Conservation (phyloP, 805 yeast genomes). For the Wickerhamomyces subpelliculosus region DNA sequence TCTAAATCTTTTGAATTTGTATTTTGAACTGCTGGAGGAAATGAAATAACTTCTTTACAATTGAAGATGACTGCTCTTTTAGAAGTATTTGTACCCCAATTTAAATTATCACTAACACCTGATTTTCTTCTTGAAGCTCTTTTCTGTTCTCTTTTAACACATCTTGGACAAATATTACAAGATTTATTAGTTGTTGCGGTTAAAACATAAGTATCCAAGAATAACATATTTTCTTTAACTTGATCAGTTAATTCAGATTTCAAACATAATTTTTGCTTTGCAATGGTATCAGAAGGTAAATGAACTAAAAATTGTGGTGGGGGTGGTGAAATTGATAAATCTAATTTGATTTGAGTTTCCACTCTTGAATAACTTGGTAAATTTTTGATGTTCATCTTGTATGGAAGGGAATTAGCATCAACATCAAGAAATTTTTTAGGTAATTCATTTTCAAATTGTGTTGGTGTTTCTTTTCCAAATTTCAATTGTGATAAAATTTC, state of each 20-base stretch:
- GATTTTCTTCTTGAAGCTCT: conserved; percentile 89
- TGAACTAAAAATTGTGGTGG: conserved; percentile 70
- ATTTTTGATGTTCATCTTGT: conserved; percentile 45
- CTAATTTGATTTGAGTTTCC: conserved; percentile 88
- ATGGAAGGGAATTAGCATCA: conserved; percentile 28
- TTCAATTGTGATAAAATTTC: conserved; percentile 15
- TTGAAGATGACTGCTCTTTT: conserved; percentile 87
- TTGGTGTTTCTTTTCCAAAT: conserved; percentile 19
- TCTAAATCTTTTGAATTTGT: conserved; percentile 32
- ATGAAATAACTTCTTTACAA: conserved; percentile 78
- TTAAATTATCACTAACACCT: conserved; percentile 64
- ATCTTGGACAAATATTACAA: conserved; percentile 81
- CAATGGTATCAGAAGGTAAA: conserved; percentile 80
- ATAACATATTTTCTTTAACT: conserved; percentile 47
- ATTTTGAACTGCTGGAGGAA: conserved; percentile 44
- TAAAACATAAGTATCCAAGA: conserved; percentile 76
- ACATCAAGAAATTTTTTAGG: conserved; percentile 23
- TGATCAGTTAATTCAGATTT: conserved; percentile 35
- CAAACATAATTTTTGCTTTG: conserved; percentile 78
- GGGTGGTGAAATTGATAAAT: conserved; percentile 62
- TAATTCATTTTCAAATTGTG: conserved; percentile 16
- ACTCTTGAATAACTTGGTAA: conserved; percentile 84
- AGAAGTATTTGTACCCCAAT: conserved; percentile 69
- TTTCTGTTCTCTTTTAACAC: conserved; percentile 89
- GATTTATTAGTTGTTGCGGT: conserved; percentile 42